Base-by-base conservation (phyloP, 1,284 basidiomycete species). In the Cutaneotrichosporon cavernicola region DNA sequence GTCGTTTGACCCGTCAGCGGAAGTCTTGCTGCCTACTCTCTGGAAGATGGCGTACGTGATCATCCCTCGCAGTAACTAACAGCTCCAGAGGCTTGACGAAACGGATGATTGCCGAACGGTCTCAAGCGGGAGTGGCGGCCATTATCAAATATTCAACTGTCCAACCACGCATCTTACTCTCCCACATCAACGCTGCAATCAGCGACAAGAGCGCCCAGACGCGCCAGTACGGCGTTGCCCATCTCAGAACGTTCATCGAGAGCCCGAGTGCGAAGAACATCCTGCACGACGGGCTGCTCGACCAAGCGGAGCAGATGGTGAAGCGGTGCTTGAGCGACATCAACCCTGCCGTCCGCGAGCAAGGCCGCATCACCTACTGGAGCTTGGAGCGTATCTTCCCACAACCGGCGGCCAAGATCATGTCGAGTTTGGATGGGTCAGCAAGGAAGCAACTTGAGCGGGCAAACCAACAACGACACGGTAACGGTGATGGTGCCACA, bases 361-460 rank as follows among this genome's bases (percentile, higher is more conserved):
- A 82, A 52, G 87, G 88, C 2, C 86, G 97, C 30, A 77, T 83
- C 4, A 82, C 86, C 3, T 99, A 91, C 79, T 97, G 93, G 92
- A 82, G 83, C 30, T 93, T 92, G 71, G 84, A 92, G 59, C 77
- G 78, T 5, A 80, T 91, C 10, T 98, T 92, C 92, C 84, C 85
- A 34, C 86, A 88, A 26, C 84, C 86, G 62, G 92, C 86, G 18
- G 77, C 56, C 30, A 21, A 30, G 6, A 80, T 22, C 75, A 73
- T 94, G 61, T 86, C 87, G 43, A 75, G 83, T 2, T 81, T 98
- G 61, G 95, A 98, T 73, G 70, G 84, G 0, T 79, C 82, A 1
- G 88, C 87, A 3, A 85, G 86, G 69, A 97, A 92, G 81, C 90
- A 93, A 76, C 81, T 99, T 22, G 92, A 96, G 74, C 94, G 90